These are phyloP conservation scores for Rosellinia necatrix DNA, from an alignment of 2,329 filamentous ascomycete genomes.

Conservation along the genomic window DNA sequence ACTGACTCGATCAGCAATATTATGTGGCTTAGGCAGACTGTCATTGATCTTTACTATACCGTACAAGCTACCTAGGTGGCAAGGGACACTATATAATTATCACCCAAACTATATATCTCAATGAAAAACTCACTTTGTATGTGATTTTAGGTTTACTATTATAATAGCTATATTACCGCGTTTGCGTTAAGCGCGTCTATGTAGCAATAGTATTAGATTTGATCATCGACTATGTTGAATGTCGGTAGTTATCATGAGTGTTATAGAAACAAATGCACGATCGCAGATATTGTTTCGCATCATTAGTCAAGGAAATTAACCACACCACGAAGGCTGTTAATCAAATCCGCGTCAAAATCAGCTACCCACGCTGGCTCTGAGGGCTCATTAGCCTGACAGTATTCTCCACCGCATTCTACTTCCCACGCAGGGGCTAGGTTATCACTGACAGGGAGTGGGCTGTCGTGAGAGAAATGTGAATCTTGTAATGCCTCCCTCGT, in stretches of 20 bases:
- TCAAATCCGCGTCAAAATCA: constrained; percentile 36
- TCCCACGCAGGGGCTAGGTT: neutral
- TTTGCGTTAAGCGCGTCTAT: neutral
- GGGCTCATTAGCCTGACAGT: neutral
- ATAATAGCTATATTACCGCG: too few species aligned
- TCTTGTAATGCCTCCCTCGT: neutral
- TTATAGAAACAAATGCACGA: neutral
- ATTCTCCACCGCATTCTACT: neutral
- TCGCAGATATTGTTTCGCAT: neutral
- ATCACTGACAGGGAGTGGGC: neutral
- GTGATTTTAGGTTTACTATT: too few species aligned
- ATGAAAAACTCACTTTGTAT: too few species aligned
- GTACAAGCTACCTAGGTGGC: too few species aligned
- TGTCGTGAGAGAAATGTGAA: neutral
- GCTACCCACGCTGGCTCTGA: constrained; percentile 36
- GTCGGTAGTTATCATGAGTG: neutral
- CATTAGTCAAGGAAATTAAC: constrained; percentile 38
- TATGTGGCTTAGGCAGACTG: too few species aligned
- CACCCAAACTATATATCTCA: too few species aligned
- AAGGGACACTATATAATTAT: too few species aligned
- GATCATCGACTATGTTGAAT: neutral
- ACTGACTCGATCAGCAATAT: too few species aligned
- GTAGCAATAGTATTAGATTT: neutral
- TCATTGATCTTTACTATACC: too few species aligned
- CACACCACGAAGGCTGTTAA: constrained; percentile 36